Evolutionary conservation across 345 rosid species (phyloP).

Genomic region (Bretschneidera sinensis): DNA sequence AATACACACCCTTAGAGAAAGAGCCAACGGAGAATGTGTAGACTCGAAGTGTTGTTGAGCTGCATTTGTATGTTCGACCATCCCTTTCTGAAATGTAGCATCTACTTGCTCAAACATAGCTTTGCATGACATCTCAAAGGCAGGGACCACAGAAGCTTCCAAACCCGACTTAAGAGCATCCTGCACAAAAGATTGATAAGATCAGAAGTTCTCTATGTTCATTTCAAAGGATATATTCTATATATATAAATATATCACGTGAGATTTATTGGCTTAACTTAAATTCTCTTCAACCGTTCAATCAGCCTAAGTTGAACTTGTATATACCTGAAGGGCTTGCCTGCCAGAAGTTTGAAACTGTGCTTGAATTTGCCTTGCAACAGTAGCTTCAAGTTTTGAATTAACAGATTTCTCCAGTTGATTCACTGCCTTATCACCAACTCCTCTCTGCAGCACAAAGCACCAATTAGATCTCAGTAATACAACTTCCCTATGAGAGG

Average conservation of each 20-base stretch:
- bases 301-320: conserved; percentile 11
- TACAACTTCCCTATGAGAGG: conserved; percentile 12
- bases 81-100: conserved; percentile 73
- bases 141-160: conserved; percentile 76
- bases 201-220: conserved; percentile 7
- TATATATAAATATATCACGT: too few species aligned
- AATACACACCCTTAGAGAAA: conserved; percentile 60
- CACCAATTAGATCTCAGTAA: conserved; percentile 13
- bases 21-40: conserved; percentile 60
- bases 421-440: conserved; percentile 84
- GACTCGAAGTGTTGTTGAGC: conserved; percentile 73
- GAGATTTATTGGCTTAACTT: too few species aligned
- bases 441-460: conserved; percentile 57
- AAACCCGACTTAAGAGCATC: conserved; percentile 65
- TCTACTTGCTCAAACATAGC: conserved; percentile 91
- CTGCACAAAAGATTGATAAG: conserved; percentile 31
- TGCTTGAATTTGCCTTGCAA: conserved; percentile 77
- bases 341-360: conserved; percentile 95
- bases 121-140: conserved; percentile 88
- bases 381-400: conserved; percentile 74
- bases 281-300: conserved; percentile 3
- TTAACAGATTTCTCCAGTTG: conserved; percentile 81
- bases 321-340: conserved; percentile 83
- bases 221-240: not conserved
- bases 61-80: conserved; percentile 66